Base-by-base conservation (phyloP, 2,329 filamentous ascomycete genomes). In the Pseudogymnoascus sp. region DNA sequence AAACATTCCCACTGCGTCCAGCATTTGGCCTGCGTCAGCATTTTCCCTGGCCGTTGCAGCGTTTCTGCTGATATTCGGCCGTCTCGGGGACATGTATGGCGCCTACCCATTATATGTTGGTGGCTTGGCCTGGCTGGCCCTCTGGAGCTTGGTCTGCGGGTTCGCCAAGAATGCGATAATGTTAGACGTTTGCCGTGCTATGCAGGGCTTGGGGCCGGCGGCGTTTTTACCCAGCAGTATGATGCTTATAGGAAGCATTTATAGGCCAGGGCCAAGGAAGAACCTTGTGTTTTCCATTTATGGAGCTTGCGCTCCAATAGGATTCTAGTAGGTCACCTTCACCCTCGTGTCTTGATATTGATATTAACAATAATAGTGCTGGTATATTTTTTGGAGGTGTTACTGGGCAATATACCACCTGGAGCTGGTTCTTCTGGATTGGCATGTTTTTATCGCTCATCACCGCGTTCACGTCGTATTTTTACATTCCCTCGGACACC, bases 191-290 rank as follows among this genome's bases (percentile, higher is more conserved):
- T 89, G 86, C 70, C 86, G 89, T 60, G 88, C 88, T 7, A 75
- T 92, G 45, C 88, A 91, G 72, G 89, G 89, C 0, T 74, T 93
- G 8, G 89, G 88, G 0, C 81, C 87, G 1, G 87, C 88, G 0
- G 87, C 88, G 0, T 90, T 89, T 64, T 72, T 91, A 12, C 87
- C 87, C 0, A 83, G 85, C 0, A 83, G 86, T 1, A 81, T 91
- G 62, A 86, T 86, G 75, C 76, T 89, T 9, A 74, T 89, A 1
- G 86, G 86, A 1, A 83, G 79, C 58, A 81, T 78, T 2, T 89
- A 90, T 69, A 79, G 86, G 4, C 86, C 87, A 0, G 86, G 86
- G 0, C 86, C 85, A 1, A 78, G 86, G 5, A 89, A 89, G 74
- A 90, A 89, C 67, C 69, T 88, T 5, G 79, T 88, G 5, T 80